Evolutionary conservation across 805 yeast genomes (phyloP), one percentile per base, ranked within the genome.

Genomic region (Sporopachydermia lactativora): DNA sequence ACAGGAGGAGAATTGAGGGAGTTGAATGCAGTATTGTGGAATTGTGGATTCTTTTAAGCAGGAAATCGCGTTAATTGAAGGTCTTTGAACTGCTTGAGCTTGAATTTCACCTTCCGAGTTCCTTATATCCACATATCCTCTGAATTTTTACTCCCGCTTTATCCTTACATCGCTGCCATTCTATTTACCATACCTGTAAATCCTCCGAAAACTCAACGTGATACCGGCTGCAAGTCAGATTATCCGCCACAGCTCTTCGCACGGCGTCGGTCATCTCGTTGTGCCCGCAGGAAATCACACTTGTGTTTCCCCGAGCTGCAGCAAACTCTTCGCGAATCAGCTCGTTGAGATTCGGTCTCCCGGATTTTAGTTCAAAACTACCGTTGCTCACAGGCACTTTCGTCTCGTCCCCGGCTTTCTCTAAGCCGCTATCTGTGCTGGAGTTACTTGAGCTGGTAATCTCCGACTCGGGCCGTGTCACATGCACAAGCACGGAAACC

Each of bases 171-270:
- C n/a, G n/a, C n/a, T n/a, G n/a, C n/a, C n/a, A n/a, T n/a, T n/a
- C n/a, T n/a, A n/a, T 24, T 45, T 52, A 76, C 94, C 94, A 82
- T 11, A 70, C 65, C 59, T 80, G 85, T 39, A 79, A 66, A 52
- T 81, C 88, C 53, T 84, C 94, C 52, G 65, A 77, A 50, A 76
- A 76, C 45, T 79, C 88, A 15, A 81, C 70, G 36, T 81, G 66
- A 39, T 67, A 61, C 13, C 65, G 54, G 40, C 60, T 57, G 18
- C 56, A 45, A 24, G 62, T 57, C 40, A 75, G 53, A 42, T 68
- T 53, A 35, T 60, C 47, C 0, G 69, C 62, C 3, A 76, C 68
- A 3, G 67, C 53, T 34, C 60, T 52, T 51, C 89, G 66, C 15
- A 75, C 47, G 2, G 60, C 65, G 50, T 77, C 86, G 47, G 67